Evolutionary conservation across 345 rosid species (phyloP).

Genomic region (Eucalyptus virginea): DNA sequence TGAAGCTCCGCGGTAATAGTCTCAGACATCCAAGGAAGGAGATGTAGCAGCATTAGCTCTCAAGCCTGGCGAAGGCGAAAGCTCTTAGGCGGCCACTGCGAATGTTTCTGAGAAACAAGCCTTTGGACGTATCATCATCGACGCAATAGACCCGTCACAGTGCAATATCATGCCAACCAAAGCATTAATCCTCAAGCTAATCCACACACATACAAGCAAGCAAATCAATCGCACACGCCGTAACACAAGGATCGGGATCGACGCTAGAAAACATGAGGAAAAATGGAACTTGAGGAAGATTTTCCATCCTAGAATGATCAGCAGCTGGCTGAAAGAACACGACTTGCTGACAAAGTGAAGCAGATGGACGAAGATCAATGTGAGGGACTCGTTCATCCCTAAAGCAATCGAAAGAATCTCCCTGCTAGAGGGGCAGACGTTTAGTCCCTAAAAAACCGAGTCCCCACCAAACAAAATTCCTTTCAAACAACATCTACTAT

Average conservation of each 20-base stretch:
- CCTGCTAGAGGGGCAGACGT: neutral
- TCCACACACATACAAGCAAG: neutral
- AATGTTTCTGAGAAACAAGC: conserved; percentile 1
- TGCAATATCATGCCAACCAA: neutral
- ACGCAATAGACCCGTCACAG: neutral
- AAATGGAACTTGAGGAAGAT: neutral
- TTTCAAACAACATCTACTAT: neutral
- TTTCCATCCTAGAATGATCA: neutral
- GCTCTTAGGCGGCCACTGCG: conserved; percentile 91
- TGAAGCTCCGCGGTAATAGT: too few species aligned
- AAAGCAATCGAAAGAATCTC: neutral
- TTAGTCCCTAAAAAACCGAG: neutral
- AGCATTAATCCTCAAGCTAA: neutral
- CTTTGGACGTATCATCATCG: neutral
- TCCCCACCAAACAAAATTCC: too few species aligned
- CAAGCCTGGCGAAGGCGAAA: conserved; percentile 59
- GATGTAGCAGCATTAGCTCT: conserved; percentile 32
- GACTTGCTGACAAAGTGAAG: neutral
- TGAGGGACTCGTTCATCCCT: neutral
- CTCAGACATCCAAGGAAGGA: neutral
- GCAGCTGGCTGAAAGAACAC: neutral
- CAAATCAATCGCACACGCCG: neutral
- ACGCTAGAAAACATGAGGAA: neutral
- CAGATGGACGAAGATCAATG: neutral
- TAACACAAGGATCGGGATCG: neutral